Conservation (phyloP, 2,329 filamentous ascomycete genomes). For the Penicillium sp. region DNA sequence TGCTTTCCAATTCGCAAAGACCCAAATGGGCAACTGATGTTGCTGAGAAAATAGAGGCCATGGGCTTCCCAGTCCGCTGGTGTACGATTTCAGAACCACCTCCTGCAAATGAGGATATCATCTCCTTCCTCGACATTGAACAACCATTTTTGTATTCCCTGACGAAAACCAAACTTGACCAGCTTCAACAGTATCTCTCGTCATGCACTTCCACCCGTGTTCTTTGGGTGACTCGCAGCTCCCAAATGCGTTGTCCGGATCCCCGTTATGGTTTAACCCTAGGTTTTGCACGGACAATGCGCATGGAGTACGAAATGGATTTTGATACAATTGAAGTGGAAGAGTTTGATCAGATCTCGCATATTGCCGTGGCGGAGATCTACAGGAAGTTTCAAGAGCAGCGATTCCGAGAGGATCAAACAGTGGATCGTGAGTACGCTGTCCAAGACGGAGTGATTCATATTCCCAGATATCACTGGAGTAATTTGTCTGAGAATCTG, state of each 20-base stretch:
- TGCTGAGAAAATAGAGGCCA: slow-evolving; percentile 2
- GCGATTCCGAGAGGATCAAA: background rate
- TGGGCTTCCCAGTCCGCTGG: slow-evolving; percentile 10
- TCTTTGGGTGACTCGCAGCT: slow-evolving; percentile 16
- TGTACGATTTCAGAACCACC: slow-evolving; percentile 2
- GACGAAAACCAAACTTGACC: background rate
- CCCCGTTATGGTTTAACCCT: slow-evolving; percentile 17
- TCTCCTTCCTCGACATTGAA: slow-evolving; percentile 9
- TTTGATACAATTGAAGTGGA: slow-evolving; percentile 20
- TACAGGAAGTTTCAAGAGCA: slow-evolving; percentile 11
- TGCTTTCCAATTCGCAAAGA: background rate
- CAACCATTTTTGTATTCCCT: slow-evolving; percentile 8
- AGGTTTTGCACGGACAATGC: slow-evolving; percentile 19
- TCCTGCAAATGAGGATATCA: background rate
- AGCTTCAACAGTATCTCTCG: slow-evolving; percentile 1
- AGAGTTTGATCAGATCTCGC: background rate
- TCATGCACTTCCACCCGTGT: slow-evolving; percentile 5
- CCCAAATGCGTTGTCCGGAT: slow-evolving; percentile 11
- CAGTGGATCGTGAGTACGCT: slow-evolving; percentile 18
- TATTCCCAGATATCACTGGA: slow-evolving; percentile 20
- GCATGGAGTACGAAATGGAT: slow-evolving; percentile 14
- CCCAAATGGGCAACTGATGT: slow-evolving; percentile 7
- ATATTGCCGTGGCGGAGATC: background rate
- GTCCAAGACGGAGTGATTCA: slow-evolving; percentile 12
- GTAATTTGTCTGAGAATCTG: slow-evolving; percentile 8